A percentile compares a stretch with the other conserved stretches of the same genome.
These are phyloP conservation scores for Saccharomyces jurei DNA, from an alignment of 805 yeast genomes.

Conservation along the genomic window DNA sequence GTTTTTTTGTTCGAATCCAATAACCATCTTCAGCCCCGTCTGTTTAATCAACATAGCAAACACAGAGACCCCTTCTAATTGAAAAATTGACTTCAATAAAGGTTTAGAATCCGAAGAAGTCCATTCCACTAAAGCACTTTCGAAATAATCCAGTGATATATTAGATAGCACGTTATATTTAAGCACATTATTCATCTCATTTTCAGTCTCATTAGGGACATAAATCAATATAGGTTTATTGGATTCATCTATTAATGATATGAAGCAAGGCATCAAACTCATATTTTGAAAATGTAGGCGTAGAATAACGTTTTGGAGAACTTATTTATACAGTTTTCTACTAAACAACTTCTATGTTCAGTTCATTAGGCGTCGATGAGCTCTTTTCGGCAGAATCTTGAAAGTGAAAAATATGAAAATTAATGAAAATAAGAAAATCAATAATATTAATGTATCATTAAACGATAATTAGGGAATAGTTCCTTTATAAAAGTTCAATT, in stretches of 20 bases:
- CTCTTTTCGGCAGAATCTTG: not conserved
- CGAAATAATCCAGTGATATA: slow-evolving; percentile 28
- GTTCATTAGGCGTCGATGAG: not conserved
- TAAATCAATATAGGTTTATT: slow-evolving; percentile 24
- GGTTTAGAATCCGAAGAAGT: slow-evolving; percentile 10
- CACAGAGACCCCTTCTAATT: slow-evolving; percentile 24
- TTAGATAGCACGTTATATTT: slow-evolving; percentile 28
- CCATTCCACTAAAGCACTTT: slow-evolving; percentile 23
- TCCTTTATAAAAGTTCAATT: not conserved
- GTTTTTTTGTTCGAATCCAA: slow-evolving; percentile 17
- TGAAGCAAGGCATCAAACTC: slow-evolving; percentile 12
- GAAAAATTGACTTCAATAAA: slow-evolving; percentile 18
- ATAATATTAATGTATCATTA: not conserved
- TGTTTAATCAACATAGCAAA: slow-evolving; percentile 25
- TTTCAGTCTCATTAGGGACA: slow-evolving; percentile 10
- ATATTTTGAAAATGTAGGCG: not conserved
- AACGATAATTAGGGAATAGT: not conserved
- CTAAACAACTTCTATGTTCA: not conserved
- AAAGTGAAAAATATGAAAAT: not conserved
- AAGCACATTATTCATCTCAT: slow-evolving; percentile 17
- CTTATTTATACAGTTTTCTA: not conserved
- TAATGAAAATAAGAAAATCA: too few relatives aligned
- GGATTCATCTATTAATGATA: slow-evolving; percentile 20
- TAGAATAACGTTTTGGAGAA: not conserved
- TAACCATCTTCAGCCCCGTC: slow-evolving; percentile 24